Percentiles rank a stretch among this genome's conserved stretches.
phyloP scores from a whole-genome alignment of 495 filamentous ascomycete genomes.

The Hypoxylon trugodes region DNA sequence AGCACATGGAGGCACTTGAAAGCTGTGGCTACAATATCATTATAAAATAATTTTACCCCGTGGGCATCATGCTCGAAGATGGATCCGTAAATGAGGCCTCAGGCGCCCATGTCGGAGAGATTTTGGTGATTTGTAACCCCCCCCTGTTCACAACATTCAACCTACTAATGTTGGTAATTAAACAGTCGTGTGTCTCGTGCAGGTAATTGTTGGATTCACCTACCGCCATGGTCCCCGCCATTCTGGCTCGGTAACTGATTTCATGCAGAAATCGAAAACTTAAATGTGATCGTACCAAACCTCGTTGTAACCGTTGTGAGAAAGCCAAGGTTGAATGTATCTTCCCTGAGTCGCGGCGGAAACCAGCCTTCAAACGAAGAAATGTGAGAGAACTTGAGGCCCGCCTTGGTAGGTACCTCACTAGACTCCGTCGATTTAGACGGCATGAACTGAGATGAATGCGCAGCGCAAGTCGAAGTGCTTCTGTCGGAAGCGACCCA shows the following conservation, averaged over 20 bases:
- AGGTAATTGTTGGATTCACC: constrained; percentile 48
- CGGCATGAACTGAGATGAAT: constrained; percentile 13
- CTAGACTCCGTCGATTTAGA: background rate
- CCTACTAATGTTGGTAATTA: constrained; percentile 17
- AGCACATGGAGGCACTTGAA: background rate
- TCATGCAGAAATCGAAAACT: constrained; percentile 69
- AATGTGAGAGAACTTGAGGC: constrained; percentile 89
- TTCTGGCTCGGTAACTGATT: constrained; percentile 41
- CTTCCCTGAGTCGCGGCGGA: constrained; percentile 85
- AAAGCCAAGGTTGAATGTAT: constrained; percentile 75
- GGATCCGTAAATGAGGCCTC: constrained; percentile 12
- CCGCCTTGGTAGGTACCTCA: constrained; percentile 66
- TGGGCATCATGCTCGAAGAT: constrained; percentile 38
- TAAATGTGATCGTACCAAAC: constrained; percentile 70
- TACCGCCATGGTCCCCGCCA: background rate
- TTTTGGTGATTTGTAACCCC: constrained; percentile 30
- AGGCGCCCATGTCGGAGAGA: constrained; percentile 29
- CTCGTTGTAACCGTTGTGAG: constrained; percentile 77
- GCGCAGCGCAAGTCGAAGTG: constrained; percentile 57
- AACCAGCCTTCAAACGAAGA: constrained; percentile 86
- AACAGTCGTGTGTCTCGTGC: constrained; percentile 55
- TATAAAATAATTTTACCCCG: background rate
- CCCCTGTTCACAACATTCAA: constrained; percentile 4
- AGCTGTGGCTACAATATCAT: background rate
- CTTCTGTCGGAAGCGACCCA: constrained; percentile 49